Percentiles rank a stretch among this genome's conserved stretches.
phyloP scores from a whole-genome alignment of 495 filamentous ascomycete genomes.

The Lophiostoma macrostomum region DNA sequence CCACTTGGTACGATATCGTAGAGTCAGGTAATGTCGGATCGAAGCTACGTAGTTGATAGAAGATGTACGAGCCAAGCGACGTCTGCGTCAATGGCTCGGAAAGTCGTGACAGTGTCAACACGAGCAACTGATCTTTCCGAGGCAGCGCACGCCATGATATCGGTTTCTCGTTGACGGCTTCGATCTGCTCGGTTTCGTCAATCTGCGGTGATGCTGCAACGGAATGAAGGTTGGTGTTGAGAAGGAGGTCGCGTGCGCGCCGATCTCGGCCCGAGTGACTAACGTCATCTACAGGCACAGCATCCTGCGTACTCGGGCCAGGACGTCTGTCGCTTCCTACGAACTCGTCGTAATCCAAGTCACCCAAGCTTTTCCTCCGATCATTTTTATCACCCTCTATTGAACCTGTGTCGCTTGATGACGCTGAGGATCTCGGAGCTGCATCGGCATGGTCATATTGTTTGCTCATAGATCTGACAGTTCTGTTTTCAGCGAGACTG shows the following conservation, averaged over 20 bases:
- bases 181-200: constrained; percentile 20
- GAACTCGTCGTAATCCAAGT: neutral
- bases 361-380: neutral
- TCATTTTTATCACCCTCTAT: neutral
- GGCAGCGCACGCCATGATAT: constrained; percentile 55
- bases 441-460: neutral
- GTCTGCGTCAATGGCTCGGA: constrained; percentile 79
- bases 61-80: constrained; percentile 64
- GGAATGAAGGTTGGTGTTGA: constrained; percentile 19
- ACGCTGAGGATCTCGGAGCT: constrained; percentile 3
- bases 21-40: constrained; percentile 39
- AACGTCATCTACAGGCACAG: neutral
- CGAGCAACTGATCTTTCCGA: constrained; percentile 67
- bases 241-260: neutral
- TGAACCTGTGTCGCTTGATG: constrained; percentile 1
- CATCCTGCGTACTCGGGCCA: neutral
- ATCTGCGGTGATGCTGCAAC: constrained; percentile 17
- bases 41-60: constrained; percentile 56
- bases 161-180: constrained; percentile 26
- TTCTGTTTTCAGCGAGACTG: neutral
- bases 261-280: constrained; percentile 1
- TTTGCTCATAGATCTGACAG: constrained; percentile 9
- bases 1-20: constrained; percentile 69
- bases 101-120: constrained; percentile 70
- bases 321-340: neutral